phyloP scores from a whole-genome alignment of 805 yeast species.

The Sugiyamaella chiloensis region DNA sequence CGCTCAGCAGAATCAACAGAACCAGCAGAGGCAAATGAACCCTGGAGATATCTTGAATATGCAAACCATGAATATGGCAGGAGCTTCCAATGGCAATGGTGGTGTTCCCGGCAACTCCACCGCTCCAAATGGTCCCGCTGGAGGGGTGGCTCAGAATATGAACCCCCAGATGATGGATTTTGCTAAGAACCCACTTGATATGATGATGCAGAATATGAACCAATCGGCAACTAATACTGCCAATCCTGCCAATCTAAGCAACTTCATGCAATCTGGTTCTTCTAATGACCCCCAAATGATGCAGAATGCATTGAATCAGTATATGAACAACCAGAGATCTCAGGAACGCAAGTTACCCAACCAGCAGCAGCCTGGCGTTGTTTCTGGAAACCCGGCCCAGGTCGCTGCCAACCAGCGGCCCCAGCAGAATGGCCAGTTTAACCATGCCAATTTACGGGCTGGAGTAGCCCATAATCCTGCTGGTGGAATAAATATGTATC shows the following conservation, averaged over 20 bases:
- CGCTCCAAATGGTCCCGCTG: too few relatives aligned
- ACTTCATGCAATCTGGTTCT: background rate
- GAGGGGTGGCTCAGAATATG: too few relatives aligned
- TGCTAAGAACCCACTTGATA: too few relatives aligned
- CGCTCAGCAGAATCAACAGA: conserved; percentile 20
- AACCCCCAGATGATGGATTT: too few relatives aligned
- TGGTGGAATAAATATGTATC: background rate
- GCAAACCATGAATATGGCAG: too few relatives aligned
- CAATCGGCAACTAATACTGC: background rate
- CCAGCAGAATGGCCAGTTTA: conserved; percentile 5
- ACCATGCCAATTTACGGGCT: background rate
- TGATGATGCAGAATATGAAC: conserved; percentile 9
- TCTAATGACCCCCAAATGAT: conserved; percentile 6
- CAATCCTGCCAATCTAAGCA: background rate
- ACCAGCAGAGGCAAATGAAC: conserved; percentile 21
- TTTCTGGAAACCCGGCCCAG: conserved; percentile 24
- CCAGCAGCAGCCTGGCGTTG: conserved; percentile 26
- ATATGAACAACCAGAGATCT: conserved; percentile 20
- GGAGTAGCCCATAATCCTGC: background rate
- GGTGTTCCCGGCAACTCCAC: too few relatives aligned
- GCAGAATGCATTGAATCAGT: conserved; percentile 7
- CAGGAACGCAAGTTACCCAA: conserved; percentile 30
- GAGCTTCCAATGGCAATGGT: too few relatives aligned
- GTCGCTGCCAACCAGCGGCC: conserved; percentile 4
- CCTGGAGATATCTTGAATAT: conserved; percentile 8